Evolutionary conservation across 768 basidiomycete species (phyloP).

Genomic region (Tulasnella sp.): DNA sequence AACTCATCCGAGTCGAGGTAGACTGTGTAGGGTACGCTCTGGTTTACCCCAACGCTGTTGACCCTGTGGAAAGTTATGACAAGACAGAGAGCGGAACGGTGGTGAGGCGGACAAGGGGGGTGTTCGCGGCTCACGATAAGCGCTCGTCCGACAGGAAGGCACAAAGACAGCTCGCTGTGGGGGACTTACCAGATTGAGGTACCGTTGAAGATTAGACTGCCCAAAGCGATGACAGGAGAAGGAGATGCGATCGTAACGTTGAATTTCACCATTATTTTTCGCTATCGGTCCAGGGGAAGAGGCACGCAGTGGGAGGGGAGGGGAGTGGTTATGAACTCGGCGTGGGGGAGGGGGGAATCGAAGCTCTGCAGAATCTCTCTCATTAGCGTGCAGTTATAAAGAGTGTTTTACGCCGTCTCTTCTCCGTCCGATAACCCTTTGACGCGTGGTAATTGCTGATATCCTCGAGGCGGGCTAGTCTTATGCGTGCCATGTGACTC

Average conservation of each 20-base stretch:
- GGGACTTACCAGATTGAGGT: conserved; percentile 13
- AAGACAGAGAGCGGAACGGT: not conserved
- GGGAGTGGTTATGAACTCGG: too few species aligned
- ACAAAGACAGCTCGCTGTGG: too few species aligned
- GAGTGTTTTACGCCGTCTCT: too few species aligned
- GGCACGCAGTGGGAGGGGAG: too few species aligned
- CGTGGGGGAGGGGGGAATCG: too few species aligned
- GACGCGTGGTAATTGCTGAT: too few species aligned
- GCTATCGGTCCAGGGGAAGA: not conserved
- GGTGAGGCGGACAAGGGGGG: not conserved
- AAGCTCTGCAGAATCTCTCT: too few species aligned
- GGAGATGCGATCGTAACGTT: conserved; percentile 11
- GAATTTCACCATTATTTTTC: conserved; percentile 17
- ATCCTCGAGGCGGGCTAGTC: too few species aligned
- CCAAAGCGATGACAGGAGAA: conserved; percentile 8
- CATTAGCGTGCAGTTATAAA: too few species aligned
- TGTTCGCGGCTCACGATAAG: not conserved
- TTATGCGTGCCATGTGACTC: too few species aligned
- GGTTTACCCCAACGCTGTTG: not conserved
- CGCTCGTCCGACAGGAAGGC: not conserved
- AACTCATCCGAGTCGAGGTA: not conserved
- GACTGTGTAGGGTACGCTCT: not conserved
- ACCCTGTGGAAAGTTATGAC: not conserved
- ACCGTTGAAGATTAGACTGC: conserved; percentile 18
- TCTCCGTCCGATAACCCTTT: too few species aligned